Evolutionary conservation across 2,329 filamentous ascomycete species (phyloP).

Genomic region (Cytospora mali): DNA sequence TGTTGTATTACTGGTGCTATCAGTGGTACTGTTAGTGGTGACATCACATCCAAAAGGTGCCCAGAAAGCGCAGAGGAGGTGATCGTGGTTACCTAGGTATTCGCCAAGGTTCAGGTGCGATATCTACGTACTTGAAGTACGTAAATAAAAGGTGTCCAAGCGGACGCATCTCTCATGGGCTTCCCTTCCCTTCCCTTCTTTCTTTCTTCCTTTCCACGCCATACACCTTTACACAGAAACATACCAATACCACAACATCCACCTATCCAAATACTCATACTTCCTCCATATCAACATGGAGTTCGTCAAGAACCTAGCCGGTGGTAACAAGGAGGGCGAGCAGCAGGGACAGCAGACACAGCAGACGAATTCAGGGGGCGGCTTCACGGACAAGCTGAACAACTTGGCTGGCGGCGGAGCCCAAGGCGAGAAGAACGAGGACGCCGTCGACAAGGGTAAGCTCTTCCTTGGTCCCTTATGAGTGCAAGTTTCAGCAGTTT

Average conservation of each 20-base stretch:
- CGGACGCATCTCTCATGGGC: neutral
- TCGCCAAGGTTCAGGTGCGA: no score
- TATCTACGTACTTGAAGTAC: neutral
- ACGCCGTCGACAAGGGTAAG: constrained; percentile 77
- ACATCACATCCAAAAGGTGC: neutral
- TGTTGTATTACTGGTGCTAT: neutral
- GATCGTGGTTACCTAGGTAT: neutral
- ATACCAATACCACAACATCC: neutral
- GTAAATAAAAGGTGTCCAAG: neutral
- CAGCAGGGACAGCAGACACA: constrained; percentile 36
- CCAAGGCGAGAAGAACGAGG: constrained; percentile 80
- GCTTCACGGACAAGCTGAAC: constrained; percentile 73
- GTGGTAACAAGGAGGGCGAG: constrained; percentile 40
- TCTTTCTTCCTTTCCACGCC: neutral
- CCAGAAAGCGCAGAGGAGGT: neutral
- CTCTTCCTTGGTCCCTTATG: neutral
- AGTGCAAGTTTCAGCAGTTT: neutral
- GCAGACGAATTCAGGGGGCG: constrained; percentile 46
- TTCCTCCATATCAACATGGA: constrained; percentile 49
- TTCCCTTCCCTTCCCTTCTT: neutral
- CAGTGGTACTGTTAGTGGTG: neutral
- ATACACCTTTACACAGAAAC: neutral
- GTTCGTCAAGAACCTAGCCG: constrained; percentile 55
- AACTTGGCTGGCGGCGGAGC: constrained; percentile 70
- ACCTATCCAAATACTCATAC: neutral